Percentiles rank a stretch among this genome's conserved stretches.
These are phyloP conservation scores for Rubia tinctorum DNA, from an alignment of 305 asterid genomes.

Conservation along the genomic window DNA sequence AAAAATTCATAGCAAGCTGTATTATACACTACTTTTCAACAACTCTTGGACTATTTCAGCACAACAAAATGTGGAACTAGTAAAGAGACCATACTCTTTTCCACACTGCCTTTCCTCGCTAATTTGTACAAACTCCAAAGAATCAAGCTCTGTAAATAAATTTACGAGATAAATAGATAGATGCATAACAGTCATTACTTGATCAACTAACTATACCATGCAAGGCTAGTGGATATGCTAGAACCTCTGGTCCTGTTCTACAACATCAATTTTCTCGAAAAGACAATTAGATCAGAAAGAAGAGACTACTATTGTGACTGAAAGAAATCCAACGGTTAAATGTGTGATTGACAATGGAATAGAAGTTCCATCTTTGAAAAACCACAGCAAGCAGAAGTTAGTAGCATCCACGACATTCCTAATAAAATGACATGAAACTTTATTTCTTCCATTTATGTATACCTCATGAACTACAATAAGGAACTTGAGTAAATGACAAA, in stretches of 20 bases:
- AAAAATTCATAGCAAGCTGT: background rate
- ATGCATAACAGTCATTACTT: background rate
- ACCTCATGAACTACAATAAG: slow-evolving; percentile 33
- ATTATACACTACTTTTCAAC: background rate
- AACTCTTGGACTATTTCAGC: background rate
- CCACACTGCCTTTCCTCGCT: background rate
- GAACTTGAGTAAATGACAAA: slow-evolving; percentile 28
- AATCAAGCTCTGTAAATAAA: background rate
- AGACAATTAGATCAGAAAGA: background rate
- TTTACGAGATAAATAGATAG: background rate
- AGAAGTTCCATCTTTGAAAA: background rate
- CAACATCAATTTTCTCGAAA: background rate
- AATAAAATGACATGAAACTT: slow-evolving; percentile 22
- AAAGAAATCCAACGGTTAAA: background rate
- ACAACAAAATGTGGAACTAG: background rate
- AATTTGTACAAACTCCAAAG: background rate
- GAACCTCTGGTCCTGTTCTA: background rate
- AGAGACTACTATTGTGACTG: background rate
- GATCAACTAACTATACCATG: background rate
- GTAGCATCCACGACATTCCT: background rate
- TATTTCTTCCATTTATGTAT: slow-evolving; percentile 35
- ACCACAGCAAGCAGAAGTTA: slow-evolving; percentile 4
- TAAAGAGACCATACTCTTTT: background rate
- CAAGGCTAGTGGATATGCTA: background rate
- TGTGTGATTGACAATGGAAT: background rate